Percentiles rank a stretch among this genome's conserved stretches.
Conservation (phyloP, 495 filamentous ascomycete genomes). For the Penicillium chermesinum region DNA sequence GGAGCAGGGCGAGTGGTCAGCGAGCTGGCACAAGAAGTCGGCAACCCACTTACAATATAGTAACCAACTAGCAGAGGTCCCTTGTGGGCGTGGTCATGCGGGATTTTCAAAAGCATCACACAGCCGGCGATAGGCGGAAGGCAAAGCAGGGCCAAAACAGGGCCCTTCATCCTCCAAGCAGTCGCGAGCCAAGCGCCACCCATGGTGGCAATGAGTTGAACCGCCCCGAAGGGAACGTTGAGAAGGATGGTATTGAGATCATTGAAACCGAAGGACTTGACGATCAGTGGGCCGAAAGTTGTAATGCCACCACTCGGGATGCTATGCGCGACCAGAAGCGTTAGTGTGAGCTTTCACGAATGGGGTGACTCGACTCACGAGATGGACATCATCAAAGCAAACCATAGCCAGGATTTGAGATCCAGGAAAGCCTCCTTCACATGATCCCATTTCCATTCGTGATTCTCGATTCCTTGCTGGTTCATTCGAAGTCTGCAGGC, state of each 20-base stretch:
- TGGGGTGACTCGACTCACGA: constrained; percentile 25
- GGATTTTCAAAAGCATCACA: constrained; percentile 48
- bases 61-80: constrained; percentile 53
- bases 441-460: constrained; percentile 59
- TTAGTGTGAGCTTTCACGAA: constrained; percentile 14
- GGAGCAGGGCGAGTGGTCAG: background rate
- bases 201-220: constrained; percentile 54
- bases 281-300: constrained; percentile 60
- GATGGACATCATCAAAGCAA: constrained; percentile 50
- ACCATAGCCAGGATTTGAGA: constrained; percentile 65
- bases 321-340: constrained; percentile 33
- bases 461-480: constrained; percentile 54
- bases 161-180: constrained; percentile 48
- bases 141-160: constrained; percentile 50
- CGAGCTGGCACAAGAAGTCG: background rate
- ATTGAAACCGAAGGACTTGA: constrained; percentile 56
- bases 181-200: constrained; percentile 54
- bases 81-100: constrained; percentile 38
- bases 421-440: constrained; percentile 57
- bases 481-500: constrained; percentile 53
- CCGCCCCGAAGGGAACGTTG: constrained; percentile 60
- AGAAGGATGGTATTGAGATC: constrained; percentile 58
- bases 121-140: constrained; percentile 54
- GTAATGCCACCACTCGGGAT: constrained; percentile 58
- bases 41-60: constrained; percentile 39